A percentile compares a stretch with the other conserved stretches of the same genome.
phyloP scores from a whole-genome alignment of 2,329 filamentous ascomycete species.

The Neospermospora avenae region DNA sequence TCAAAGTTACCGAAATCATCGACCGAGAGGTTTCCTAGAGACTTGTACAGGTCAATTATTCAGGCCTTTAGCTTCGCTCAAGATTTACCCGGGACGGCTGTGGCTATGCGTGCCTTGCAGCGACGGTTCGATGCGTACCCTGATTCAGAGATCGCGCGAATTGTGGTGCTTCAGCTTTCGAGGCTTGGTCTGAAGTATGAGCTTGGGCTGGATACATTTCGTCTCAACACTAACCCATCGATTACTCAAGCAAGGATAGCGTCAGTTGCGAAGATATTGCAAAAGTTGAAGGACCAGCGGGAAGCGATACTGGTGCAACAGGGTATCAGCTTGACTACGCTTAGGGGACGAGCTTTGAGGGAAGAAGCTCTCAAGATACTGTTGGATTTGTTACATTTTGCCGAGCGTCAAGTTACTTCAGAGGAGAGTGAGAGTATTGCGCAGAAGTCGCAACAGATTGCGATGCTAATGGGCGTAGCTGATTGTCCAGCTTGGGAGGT shows the following conservation, averaged over 20 bases:
- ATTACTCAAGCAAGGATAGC: slow-evolving; percentile 43
- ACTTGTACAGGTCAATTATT: slow-evolving; percentile 50
- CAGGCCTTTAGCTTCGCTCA: slow-evolving; percentile 48
- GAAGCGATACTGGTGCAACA: slow-evolving; percentile 25
- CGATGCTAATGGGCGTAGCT: slow-evolving; percentile 28
- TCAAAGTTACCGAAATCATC: slow-evolving; percentile 36
- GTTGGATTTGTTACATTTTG: slow-evolving; percentile 30
- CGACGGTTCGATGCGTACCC: slow-evolving; percentile 44
- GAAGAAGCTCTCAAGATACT: slow-evolving; percentile 34
- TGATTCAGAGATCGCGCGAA: slow-evolving; percentile 43
- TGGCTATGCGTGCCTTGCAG: slow-evolving; percentile 46
- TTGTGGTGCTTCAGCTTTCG: slow-evolving; percentile 48
- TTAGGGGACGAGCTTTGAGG: slow-evolving; percentile 27
- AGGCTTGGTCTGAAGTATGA: slow-evolving; percentile 36
- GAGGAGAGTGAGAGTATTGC: background rate
- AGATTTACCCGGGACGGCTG: slow-evolving; percentile 47
- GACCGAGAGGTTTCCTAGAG: slow-evolving; percentile 41
- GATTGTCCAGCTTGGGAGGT: slow-evolving; percentile 20
- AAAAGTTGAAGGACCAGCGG: slow-evolving; percentile 38
- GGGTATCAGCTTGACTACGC: slow-evolving; percentile 30
- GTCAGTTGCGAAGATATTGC: slow-evolving; percentile 43
- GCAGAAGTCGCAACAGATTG: slow-evolving; percentile 13
- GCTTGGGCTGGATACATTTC: slow-evolving; percentile 33
- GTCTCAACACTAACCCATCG: slow-evolving; percentile 38
- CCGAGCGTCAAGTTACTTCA: slow-evolving; percentile 8